phyloP scores from a whole-genome alignment of 2,329 filamentous ascomycete genomes.

The Aquanectria penicillioides region DNA sequence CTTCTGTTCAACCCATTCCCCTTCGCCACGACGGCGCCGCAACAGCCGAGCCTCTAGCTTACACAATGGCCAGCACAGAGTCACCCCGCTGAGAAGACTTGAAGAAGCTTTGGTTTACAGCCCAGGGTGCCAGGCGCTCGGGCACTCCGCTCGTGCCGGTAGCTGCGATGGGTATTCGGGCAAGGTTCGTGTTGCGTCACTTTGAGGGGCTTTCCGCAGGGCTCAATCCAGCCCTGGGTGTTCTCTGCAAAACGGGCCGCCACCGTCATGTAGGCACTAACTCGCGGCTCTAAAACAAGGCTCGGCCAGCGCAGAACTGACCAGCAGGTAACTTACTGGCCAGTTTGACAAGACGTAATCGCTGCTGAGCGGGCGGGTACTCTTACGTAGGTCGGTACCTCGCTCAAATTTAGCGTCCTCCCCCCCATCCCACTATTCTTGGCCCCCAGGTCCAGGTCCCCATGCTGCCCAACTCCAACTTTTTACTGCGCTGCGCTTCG shows the following conservation, averaged over 20 bases:
- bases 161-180: neutral
- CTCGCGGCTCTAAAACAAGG: too few relatives aligned
- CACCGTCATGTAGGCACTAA: too few relatives aligned
- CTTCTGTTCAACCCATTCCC: too few relatives aligned
- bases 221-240: too few relatives aligned
- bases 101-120: constrained; percentile 1
- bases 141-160: constrained; percentile 21
- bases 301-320: neutral
- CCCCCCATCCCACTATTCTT: constrained; percentile 15
- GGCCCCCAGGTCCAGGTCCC: constrained; percentile 7
- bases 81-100: too few relatives aligned
- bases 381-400: constrained; percentile 19
- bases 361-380: constrained; percentile 11
- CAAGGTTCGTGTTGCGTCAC: constrained; percentile 8
- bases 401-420: neutral
- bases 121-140: too few relatives aligned
- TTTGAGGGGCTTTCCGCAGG: constrained; percentile 3
- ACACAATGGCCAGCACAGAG: too few relatives aligned
- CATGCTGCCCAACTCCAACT: constrained; percentile 18
- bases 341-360: too few relatives aligned
- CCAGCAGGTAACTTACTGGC: too few relatives aligned
- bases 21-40: too few relatives aligned
- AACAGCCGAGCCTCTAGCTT: too few relatives aligned
- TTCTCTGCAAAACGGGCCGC: constrained; percentile 15
- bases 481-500: neutral